Conservation (phyloP, 805 yeast species). For the Saccharomycopsis olivae region DNA sequence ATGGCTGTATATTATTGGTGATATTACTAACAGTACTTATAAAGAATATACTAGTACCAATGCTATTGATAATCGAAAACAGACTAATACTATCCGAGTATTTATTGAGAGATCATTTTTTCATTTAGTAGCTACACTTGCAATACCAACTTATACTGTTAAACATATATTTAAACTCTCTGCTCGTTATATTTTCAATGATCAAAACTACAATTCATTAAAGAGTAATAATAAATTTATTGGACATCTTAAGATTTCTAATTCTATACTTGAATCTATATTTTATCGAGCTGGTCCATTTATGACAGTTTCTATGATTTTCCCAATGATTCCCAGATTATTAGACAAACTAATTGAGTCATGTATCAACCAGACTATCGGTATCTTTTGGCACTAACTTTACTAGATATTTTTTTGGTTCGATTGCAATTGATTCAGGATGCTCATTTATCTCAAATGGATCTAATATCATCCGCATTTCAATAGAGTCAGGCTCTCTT, state of each 20-base stretch:
- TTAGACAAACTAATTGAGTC: constrained; percentile 5
- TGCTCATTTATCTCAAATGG: constrained; percentile 40
- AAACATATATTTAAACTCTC: constrained; percentile 5
- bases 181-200: constrained; percentile 1
- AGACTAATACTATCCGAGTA: background rate
- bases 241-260: no score
- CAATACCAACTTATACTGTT: constrained; percentile 4
- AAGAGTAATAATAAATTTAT: no score
- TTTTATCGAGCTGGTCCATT: constrained; percentile 9
- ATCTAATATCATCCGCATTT: constrained; percentile 32
- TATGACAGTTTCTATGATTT: constrained; percentile 8
- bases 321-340: constrained; percentile 10
- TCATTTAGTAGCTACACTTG: constrained; percentile 6
- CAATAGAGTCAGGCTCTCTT: constrained; percentile 27
- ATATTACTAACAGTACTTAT: constrained; percentile 2
- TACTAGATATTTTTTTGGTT: constrained; percentile 37
- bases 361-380: background rate
- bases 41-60: background rate
- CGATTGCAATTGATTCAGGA: constrained; percentile 54
- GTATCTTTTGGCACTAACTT: constrained; percentile 23
- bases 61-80: background rate
- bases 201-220: background rate
- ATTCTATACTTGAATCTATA: no score
- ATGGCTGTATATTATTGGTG: constrained; percentile 11
- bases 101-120: constrained; percentile 10